Evolutionary conservation across 768 basidiomycete species (phyloP), one percentile per base, ranked within the genome.

Genomic region (Suillus subalutaceus): DNA sequence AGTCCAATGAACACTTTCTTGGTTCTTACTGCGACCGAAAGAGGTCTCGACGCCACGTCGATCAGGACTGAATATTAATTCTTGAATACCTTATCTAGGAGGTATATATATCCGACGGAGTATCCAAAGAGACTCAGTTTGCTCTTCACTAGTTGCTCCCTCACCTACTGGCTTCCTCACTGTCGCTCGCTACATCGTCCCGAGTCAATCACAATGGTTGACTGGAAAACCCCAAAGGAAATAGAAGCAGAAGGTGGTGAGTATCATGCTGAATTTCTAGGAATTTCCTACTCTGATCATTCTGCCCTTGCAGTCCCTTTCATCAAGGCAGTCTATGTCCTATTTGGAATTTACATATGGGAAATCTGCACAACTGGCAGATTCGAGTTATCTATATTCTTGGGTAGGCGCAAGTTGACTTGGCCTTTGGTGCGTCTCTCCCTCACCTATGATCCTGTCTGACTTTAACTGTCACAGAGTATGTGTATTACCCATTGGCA

Each of bases 321-420:
- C 71, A 79, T 79, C 53, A 86, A 87, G 70, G 74, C 90, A 50
- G 82, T 89, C 35, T 88, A 88, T 70, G 78, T 80, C n/a, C 80
- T 90, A 63, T 88, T 87, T 67, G 90, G 90, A 20, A 75, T 89
- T 59, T 89, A 89, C 68, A 62, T 88, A 37, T 91, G 89, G 89
- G 90, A 91, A 71, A 67, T 91, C 50, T 81, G 87, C 68, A 77
- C 81, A 69, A 90, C 90, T 18, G 84, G 76, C 65, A 82, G 83
- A 67, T 92, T 92, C 68, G 90, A 92, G 70, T 85, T 85, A 84
- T 89, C 90, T 35, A 73, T 92, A 40, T 64, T 91, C 50, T 83
- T 81, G 37, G 72, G 84, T n/a, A 81, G 82, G 63, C 85, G 89
- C 55, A 83, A 78, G 70, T 86, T 90, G 68, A 83, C 85, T 38